Evolutionary conservation across 2,329 filamentous ascomycete genomes (phyloP).

Genomic region (Emericellopsis cladophorae): DNA sequence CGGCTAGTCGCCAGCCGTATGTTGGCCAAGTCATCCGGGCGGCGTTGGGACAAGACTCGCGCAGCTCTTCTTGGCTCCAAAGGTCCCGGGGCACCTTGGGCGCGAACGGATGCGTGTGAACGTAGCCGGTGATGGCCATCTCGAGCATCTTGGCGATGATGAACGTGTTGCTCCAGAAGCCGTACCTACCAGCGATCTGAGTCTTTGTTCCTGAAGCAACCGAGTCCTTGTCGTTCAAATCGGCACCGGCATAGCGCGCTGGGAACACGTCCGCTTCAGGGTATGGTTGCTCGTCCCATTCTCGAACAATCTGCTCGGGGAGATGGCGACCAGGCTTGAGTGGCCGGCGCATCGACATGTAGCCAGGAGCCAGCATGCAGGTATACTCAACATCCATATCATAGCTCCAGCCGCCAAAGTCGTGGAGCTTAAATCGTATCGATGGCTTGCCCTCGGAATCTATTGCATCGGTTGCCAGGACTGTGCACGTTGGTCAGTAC

Average conservation of each 20-base stretch:
- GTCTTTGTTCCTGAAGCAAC: background rate
- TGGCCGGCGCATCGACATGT: background rate
- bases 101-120: background rate
- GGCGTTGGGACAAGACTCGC: too few species aligned
- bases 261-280: too few species aligned
- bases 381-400: background rate
- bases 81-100: too few species aligned
- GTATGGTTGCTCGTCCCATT: slow-evolving; percentile 5
- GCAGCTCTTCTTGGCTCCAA: too few species aligned
- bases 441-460: too few species aligned
- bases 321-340: background rate
- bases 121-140: background rate
- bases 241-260: too few species aligned
- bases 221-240: too few species aligned
- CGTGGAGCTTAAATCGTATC: slow-evolving; percentile 1
- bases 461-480: background rate
- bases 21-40: too few species aligned
- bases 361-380: background rate
- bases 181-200: slow-evolving; percentile 7
- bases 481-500: background rate
- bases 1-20: too few species aligned
- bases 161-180: slow-evolving; percentile 7
- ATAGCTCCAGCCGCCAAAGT: slow-evolving; percentile 2
- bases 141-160: slow-evolving; percentile 4
- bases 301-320: slow-evolving; percentile 6